Evolutionary conservation across 2,329 filamentous ascomycete species (phyloP).

Genomic region (Aquanectria penicillioides): DNA sequence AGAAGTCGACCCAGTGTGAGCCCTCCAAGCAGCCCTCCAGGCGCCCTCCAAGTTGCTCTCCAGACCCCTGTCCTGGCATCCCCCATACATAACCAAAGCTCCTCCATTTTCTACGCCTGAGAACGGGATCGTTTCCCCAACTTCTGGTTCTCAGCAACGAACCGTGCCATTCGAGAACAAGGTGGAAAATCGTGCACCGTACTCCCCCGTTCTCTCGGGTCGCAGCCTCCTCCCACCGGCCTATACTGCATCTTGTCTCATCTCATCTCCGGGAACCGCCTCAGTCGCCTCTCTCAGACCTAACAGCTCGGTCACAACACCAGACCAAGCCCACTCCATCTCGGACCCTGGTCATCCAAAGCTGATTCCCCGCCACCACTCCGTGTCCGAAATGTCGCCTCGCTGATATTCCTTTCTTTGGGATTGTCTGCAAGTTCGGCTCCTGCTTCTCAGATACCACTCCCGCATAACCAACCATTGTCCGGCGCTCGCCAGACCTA

Average conservation of each 20-base stretch:
- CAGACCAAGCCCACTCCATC: slow-evolving; percentile 7
- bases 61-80: slow-evolving; percentile 34
- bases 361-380: slow-evolving; percentile 14
- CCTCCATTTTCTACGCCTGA: slow-evolving; percentile 34
- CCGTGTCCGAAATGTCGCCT: slow-evolving; percentile 33
- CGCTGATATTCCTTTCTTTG: slow-evolving; percentile 26
- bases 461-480: too few relatives aligned
- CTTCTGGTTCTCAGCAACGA: slow-evolving; percentile 4
- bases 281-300: background rate
- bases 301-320: too few relatives aligned
- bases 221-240: too few relatives aligned
- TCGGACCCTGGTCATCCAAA: slow-evolving; percentile 28
- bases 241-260: too few relatives aligned
- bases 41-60: background rate
- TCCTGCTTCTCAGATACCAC: slow-evolving; percentile 8
- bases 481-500: too few relatives aligned
- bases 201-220: background rate
- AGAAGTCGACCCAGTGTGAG: slow-evolving; percentile 19
- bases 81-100: slow-evolving; percentile 42
- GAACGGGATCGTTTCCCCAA: slow-evolving; percentile 19
- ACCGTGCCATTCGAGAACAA: slow-evolving; percentile 6
- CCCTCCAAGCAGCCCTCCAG: slow-evolving; percentile 5
- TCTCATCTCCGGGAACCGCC: background rate
- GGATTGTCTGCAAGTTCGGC: slow-evolving; percentile 13
- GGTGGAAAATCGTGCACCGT: background rate